These are phyloP conservation scores for Wickerhamomyces tratensis DNA, from an alignment of 805 yeast species.

Conservation along the genomic window DNA sequence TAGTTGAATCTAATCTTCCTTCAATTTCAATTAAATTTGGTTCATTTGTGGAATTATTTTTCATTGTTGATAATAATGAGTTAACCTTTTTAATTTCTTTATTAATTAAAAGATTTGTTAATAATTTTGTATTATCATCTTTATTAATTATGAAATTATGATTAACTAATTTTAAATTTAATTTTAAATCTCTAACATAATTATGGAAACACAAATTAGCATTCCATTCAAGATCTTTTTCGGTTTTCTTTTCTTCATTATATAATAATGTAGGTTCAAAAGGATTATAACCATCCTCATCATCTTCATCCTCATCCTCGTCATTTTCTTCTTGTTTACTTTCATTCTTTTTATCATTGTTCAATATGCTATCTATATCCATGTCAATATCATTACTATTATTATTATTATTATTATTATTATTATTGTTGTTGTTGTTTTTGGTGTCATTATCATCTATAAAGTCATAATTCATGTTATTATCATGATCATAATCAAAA, in stretches of 20 bases:
- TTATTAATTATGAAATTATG: constrained; percentile 20
- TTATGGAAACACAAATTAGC: constrained; percentile 27
- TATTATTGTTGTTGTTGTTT: too few relatives aligned
- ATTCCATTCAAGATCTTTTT: constrained; percentile 29
- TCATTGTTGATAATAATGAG: too few relatives aligned
- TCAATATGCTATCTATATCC: not conserved
- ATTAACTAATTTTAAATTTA: constrained; percentile 18
- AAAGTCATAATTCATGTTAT: too few relatives aligned
- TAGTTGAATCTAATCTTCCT: constrained; percentile 48
- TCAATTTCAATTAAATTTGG: constrained; percentile 33
- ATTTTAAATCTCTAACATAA: constrained; percentile 34
- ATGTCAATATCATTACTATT: constrained; percentile 6
- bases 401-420: constrained; percentile 11
- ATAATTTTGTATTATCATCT: not conserved
- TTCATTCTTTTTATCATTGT: not conserved
- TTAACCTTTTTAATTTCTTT: too few relatives aligned
- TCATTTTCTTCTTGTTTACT: constrained; percentile 15
- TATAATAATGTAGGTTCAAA: constrained; percentile 12
- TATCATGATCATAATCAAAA: not conserved
- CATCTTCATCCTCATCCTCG: constrained; percentile 17
- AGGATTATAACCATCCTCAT: constrained; percentile 6
- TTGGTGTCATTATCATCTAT: constrained; percentile 13
- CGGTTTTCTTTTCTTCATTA: constrained; percentile 4
- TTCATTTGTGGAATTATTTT: too few relatives aligned
- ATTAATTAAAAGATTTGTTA: too few relatives aligned